Evolutionary conservation across 148 eudicot species (phyloP).

Genomic region (Rheum nobile): DNA sequence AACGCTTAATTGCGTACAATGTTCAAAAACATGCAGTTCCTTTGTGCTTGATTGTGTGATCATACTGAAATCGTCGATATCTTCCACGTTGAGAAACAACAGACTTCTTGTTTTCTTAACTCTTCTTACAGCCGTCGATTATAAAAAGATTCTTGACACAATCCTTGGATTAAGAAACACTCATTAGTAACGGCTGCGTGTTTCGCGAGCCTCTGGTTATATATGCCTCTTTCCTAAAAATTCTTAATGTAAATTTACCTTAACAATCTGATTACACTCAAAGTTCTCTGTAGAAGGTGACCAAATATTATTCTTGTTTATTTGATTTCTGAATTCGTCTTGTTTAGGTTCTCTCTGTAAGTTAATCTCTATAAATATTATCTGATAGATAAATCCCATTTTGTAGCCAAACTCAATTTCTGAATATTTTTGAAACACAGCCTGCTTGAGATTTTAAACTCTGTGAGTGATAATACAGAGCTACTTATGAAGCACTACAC

Average conservation of each 20-base stretch:
- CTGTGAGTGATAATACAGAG: no score
- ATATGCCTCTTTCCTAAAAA: not conserved
- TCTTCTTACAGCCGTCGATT: constrained; percentile 4
- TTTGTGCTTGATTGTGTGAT: constrained; percentile 1
- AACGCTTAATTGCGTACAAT: not conserved
- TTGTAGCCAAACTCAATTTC: no score
- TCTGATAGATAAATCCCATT: no score
- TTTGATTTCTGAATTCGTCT: not conserved
- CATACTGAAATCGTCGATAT: not conserved
- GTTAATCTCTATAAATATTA: no score
- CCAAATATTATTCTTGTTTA: no score
- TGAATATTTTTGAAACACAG: no score
- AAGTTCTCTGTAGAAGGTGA: not conserved
- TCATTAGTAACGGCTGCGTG: not conserved
- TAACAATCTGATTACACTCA: not conserved
- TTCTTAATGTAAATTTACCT: not conserved
- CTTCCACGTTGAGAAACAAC: constrained; percentile 1
- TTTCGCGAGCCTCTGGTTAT: not conserved
- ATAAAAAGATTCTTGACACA: not conserved
- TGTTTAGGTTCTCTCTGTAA: no score
- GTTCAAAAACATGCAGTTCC: not conserved
- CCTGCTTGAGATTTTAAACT: no score
- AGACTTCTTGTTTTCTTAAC: not conserved
- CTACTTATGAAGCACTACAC: no score
- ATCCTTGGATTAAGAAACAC: not conserved